Conservation (phyloP, 1,139 yeast genomes). For the Debaryomyces udenii region DNA sequence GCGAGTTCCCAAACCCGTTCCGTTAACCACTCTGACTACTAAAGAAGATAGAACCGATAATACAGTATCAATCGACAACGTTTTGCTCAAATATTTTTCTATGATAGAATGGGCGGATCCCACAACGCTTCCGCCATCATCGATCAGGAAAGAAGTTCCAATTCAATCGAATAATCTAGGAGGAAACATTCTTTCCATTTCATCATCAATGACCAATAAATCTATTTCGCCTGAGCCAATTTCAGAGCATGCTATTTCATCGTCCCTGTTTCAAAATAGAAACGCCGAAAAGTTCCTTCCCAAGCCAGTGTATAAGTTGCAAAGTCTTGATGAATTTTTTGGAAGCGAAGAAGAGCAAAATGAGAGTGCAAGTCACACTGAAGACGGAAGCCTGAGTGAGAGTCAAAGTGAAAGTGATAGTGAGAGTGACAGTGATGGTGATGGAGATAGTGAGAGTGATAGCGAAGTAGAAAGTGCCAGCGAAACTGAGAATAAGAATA, state of each 20-base stretch:
- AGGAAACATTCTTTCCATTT: slow-evolving; percentile 18
- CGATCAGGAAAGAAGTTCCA: slow-evolving; percentile 39
- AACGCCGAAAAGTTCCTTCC: slow-evolving; percentile 10
- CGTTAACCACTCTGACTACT: slow-evolving; percentile 25
- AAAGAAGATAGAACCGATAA: background rate
- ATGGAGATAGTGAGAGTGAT: slow-evolving; percentile 14
- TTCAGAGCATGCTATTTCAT: slow-evolving; percentile 29
- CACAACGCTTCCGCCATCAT: slow-evolving; percentile 33
- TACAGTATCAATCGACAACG: slow-evolving; percentile 19
- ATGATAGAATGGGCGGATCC: slow-evolving; percentile 41
- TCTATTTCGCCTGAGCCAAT: slow-evolving; percentile 26
- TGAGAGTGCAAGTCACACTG: slow-evolving; percentile 25
- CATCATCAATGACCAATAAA: slow-evolving; percentile 20
- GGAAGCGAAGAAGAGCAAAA: slow-evolving; percentile 51
- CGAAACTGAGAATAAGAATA: slow-evolving; percentile 10
- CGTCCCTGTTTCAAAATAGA: slow-evolving; percentile 19
- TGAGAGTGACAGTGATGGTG: slow-evolving; percentile 22
- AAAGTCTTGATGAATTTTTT: slow-evolving; percentile 84
- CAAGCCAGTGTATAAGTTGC: slow-evolving; percentile 55
- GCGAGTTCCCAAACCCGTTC: slow-evolving; percentile 81
- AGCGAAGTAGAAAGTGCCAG: slow-evolving; percentile 15
- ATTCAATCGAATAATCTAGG: slow-evolving; percentile 29
- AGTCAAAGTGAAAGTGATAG: slow-evolving; percentile 24
- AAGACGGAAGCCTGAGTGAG: slow-evolving; percentile 20
- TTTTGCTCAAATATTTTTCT: slow-evolving; percentile 28